Percentiles rank a stretch among this genome's conserved stretches.
phyloP scores from a whole-genome alignment of 2,329 filamentous ascomycete genomes.

The Stenocarpella maydis region DNA sequence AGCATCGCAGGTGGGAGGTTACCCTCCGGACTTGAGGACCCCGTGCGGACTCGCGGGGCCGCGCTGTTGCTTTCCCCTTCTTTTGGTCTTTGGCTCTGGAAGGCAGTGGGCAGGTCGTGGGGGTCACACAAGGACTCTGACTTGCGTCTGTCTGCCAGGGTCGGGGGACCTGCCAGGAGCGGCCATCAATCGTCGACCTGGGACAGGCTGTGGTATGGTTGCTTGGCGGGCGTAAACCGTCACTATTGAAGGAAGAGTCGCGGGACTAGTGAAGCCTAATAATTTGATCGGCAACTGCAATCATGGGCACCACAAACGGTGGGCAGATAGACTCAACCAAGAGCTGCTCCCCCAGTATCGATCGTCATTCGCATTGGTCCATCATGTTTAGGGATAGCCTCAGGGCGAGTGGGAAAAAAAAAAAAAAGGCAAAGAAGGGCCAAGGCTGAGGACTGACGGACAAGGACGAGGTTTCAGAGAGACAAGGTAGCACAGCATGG shows the following conservation, averaged over 20 bases:
- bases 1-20: background rate
- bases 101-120: background rate
- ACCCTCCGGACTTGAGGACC: slow-evolving; percentile 1
- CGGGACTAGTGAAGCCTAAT: slow-evolving; percentile 9
- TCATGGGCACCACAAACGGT: background rate
- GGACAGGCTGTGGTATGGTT: slow-evolving; percentile 13
- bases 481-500: background rate
- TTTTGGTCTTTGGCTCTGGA: too few species aligned
- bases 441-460: background rate
- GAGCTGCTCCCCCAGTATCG: background rate
- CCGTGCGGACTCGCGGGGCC: slow-evolving; percentile 5
- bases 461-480: background rate
- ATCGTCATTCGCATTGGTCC: background rate
- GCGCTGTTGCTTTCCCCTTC: background rate
- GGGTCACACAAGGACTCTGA: slow-evolving; percentile 19
- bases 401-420: background rate
- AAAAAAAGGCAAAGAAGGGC: background rate
- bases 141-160: slow-evolving; percentile 22
- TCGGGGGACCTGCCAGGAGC: slow-evolving; percentile 16
- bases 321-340: background rate
- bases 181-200: slow-evolving; percentile 16
- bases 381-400: background rate
- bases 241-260: background rate
- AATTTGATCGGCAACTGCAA: slow-evolving; percentile 6
- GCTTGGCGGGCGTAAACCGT: background rate